Base-by-base conservation (phyloP, 192 early-diverging fungal species). In the Coemansia sp. region DNA sequence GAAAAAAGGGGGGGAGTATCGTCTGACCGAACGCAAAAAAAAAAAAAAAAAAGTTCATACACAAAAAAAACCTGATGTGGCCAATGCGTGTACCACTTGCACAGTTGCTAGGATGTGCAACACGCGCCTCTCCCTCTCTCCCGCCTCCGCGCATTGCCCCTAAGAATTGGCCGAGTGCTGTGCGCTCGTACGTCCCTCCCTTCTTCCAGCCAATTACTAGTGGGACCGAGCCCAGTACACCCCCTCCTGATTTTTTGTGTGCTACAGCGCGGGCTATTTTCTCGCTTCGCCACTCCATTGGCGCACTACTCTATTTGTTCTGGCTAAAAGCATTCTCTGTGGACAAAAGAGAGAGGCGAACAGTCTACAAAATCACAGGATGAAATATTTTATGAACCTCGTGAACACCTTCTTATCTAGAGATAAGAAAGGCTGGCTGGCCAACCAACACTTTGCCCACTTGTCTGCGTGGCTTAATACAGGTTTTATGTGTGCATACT, bases 21-120 rank as follows among this genome's bases (percentile, higher is more conserved):
- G n/a, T n/a, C n/a, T n/a, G n/a, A n/a, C n/a, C n/a, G n/a, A n/a
- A n/a, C n/a, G n/a, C n/a, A n/a, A n/a, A n/a, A n/a, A n/a, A n/a
- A n/a, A n/a, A n/a, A n/a, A n/a, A n/a, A n/a, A n/a, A n/a, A n/a
- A n/a, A n/a, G n/a, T n/a, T n/a, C n/a, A n/a, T n/a, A n/a, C n/a
- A n/a, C n/a, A n/a, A n/a, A n/a, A n/a, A n/a, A n/a, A 46, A 46
- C 43, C 43, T 46, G 41, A 43, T 43, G 15, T 14, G 9, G 36
- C 36, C 9, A 38, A n/a, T n/a, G n/a, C n/a, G n/a, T n/a, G n/a
- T 38, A 8, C n/a, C 1, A 4, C 38, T 15, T 40, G 11, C 38
- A 40, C 14, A 15, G 44, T 26, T 48, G 44, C 44, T 48, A 24
- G 22, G 44, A 48, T 48, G 44, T 48, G 44, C 44, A 29, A 48